Evolutionary conservation across 805 yeast genomes (phyloP).

Genomic region (Clavispora phyllophila): DNA sequence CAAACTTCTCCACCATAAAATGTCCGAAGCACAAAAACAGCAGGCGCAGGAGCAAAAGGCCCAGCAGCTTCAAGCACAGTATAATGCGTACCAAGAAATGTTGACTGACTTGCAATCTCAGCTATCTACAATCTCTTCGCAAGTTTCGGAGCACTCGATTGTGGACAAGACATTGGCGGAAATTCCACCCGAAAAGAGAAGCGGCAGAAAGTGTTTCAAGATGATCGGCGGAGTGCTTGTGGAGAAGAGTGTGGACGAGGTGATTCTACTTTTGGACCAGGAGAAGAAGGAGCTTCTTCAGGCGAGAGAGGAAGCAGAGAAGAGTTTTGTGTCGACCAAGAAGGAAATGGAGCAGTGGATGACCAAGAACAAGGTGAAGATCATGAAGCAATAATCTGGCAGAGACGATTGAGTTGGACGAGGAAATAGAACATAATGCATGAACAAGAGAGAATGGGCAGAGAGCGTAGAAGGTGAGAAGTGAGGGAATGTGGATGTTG

Average conservation of each 20-base stretch:
- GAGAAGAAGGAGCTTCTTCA: slow-evolving; percentile 32
- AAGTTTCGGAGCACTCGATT: slow-evolving; percentile 35
- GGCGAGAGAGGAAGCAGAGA: slow-evolving; percentile 21
- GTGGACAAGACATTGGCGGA: slow-evolving; percentile 38
- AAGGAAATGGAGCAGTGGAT: slow-evolving; percentile 38
- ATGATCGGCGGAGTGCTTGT: slow-evolving; percentile 93
- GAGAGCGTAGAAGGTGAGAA: not conserved
- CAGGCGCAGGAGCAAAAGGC: slow-evolving; percentile 30
- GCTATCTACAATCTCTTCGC: slow-evolving; percentile 29
- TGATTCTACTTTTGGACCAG: slow-evolving; percentile 53
- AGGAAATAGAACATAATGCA: not conserved
- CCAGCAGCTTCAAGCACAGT: slow-evolving; percentile 37
- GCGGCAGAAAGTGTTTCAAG: slow-evolving; percentile 74
- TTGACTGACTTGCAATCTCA: slow-evolving; percentile 36
- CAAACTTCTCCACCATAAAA: slow-evolving; percentile 1
- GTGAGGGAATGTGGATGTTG: not conserved
- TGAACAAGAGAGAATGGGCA: not conserved
- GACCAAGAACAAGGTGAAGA: slow-evolving; percentile 37
- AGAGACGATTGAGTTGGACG: not conserved
- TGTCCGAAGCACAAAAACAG: slow-evolving; percentile 14
- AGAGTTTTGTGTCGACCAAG: slow-evolving; percentile 21
- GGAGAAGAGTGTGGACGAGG: slow-evolving; percentile 77
- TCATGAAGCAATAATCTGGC: slow-evolving; percentile 23
- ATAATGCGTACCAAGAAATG: slow-evolving; percentile 36
- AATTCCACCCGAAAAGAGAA: slow-evolving; percentile 29